Base-by-base conservation (phyloP, 805 yeast species). In the Candida taoyuanica region DNA sequence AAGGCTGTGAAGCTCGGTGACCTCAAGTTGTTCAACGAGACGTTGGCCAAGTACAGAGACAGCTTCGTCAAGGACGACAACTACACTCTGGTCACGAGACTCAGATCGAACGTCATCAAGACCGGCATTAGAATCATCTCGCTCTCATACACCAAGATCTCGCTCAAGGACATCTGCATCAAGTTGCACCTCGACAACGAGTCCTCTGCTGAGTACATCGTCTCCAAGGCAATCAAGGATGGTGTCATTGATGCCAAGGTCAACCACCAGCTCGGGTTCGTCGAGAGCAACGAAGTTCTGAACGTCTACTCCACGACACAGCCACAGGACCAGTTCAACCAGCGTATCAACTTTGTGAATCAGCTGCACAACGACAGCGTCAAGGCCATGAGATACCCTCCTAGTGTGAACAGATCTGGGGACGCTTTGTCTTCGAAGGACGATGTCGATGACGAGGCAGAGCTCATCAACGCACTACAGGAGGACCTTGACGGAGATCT, bases 101-200 rank as follows among this genome's bases (percentile, higher is more conserved):
- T 93, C 57, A 84, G 97, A 60, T 96, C 95, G 58, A 93, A 91
- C 60, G 99, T 93, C 45, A 93, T 93, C 64, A 93, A 91, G 66
- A 89, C 99, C 1, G 99, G 98, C 56, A 87, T 93, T 44, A 77
- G 98, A 62, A 84, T 86, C 55, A 86, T 93, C 56, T 85, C 96
- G 11, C 68, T 93, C 53, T 81, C 96, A 6, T 93, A 93, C 67
- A 84, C 93, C 43, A 81, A 78, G 59, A 93, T 93, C 44, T 85
- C 97, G 4, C 73, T 93, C 53, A 85, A 83, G 62, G 99, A 93
- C 58, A 88, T 93, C 40, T 93, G 98, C 63, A 74, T 93, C 53
- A 86, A 91, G 58, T 74, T 93, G 58, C 88, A 85, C 51, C 73
- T 93, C 46, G 98, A 91, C 55, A 81, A 89, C 34, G 99, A 93